These are phyloP conservation scores for Erodium maritimum DNA, from an alignment of 345 rosid species.

Conservation along the genomic window DNA sequence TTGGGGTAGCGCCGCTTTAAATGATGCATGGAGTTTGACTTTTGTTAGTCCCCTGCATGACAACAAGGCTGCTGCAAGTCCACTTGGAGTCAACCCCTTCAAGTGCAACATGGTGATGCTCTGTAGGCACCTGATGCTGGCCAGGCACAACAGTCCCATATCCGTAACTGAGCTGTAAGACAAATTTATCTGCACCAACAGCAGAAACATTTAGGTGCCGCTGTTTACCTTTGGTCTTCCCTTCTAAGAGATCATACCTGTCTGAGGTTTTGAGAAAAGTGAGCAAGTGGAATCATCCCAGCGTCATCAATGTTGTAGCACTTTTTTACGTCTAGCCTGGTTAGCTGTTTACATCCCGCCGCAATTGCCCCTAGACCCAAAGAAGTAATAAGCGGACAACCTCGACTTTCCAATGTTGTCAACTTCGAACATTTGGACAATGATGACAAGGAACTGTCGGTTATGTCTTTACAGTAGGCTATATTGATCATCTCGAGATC, in stretches of 20 bases:
- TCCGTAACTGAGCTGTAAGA: slow-evolving; percentile 54
- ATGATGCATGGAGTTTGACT: slow-evolving; percentile 49
- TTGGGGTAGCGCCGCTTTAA: slow-evolving; percentile 29
- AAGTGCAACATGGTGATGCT: slow-evolving; percentile 48
- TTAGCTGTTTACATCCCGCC: slow-evolving; percentile 49
- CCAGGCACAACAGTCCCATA: slow-evolving; percentile 47
- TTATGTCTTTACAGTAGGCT: slow-evolving; percentile 45
- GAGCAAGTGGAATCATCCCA: slow-evolving; percentile 56
- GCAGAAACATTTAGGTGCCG: not conserved
- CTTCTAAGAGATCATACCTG: slow-evolving; percentile 21
- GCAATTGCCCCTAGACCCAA: slow-evolving; percentile 54
- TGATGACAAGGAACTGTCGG: slow-evolving; percentile 34
- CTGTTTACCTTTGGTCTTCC: too few relatives aligned
- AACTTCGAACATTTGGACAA: slow-evolving; percentile 38
- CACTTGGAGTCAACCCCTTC: slow-evolving; percentile 41
- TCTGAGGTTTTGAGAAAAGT: slow-evolving; percentile 57
- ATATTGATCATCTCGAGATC: slow-evolving; percentile 39
- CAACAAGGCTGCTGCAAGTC: slow-evolving; percentile 48
- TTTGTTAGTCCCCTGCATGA: slow-evolving; percentile 53
- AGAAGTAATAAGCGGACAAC: slow-evolving; percentile 51
- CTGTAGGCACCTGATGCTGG: slow-evolving; percentile 57
- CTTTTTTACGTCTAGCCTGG: slow-evolving; percentile 55
- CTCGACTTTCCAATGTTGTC: slow-evolving; percentile 50
- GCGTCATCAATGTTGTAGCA: slow-evolving; percentile 48
- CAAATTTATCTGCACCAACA: slow-evolving; percentile 45